These are phyloP conservation scores for Dalbergia cultrata DNA, from an alignment of 306 rosid genomes.

Conservation along the genomic window DNA sequence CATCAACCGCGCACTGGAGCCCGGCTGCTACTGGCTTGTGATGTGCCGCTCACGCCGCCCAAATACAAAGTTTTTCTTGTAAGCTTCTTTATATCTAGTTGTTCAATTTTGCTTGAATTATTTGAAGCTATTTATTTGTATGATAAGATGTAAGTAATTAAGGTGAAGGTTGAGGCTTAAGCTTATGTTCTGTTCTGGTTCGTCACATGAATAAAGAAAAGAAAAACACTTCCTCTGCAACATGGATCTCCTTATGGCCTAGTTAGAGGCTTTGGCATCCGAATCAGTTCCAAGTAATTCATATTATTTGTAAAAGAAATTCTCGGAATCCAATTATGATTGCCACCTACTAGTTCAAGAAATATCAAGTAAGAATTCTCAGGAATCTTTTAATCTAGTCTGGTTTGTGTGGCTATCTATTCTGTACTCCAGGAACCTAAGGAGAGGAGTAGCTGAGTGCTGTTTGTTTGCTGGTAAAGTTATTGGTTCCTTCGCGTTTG, in stretches of 20 bases:
- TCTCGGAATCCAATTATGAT: slow-evolving; percentile 16
- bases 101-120: no score
- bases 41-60: no score
- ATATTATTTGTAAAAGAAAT: not conserved
- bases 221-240: no score
- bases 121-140: no score
- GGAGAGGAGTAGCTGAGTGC: not conserved
- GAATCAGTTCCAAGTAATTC: slow-evolving; percentile 4
- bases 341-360: not conserved
- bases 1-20: no score
- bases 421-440: not conserved
- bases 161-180: no score
- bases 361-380: slow-evolving; percentile 4
- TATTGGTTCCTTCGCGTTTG: not conserved
- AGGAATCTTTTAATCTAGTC: slow-evolving; percentile 9
- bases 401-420: not conserved
- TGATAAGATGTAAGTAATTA: no score
- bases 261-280: not conserved
- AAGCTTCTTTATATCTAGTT: no score
- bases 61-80: no score
- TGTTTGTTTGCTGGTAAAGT: slow-evolving; percentile 32
- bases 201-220: not conserved
- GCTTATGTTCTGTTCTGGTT: not conserved
- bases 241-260: not conserved
- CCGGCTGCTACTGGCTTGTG: no score